These are phyloP conservation scores for Fusarium brachygibbosum DNA, from an alignment of 2,329 filamentous ascomycete genomes.

Conservation along the genomic window DNA sequence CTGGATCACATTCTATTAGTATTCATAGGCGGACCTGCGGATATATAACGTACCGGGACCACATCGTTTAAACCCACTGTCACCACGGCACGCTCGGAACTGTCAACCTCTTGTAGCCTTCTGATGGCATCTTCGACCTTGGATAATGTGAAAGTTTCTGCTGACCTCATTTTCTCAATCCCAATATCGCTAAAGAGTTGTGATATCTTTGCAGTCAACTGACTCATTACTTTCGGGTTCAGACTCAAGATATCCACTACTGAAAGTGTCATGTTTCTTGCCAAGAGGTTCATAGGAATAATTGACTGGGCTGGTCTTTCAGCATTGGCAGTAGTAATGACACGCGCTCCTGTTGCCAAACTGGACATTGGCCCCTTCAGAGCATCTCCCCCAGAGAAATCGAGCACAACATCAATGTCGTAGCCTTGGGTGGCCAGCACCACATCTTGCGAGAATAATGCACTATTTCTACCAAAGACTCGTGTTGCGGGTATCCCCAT, in stretches of 20 bases:
- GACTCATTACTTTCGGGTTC: background rate
- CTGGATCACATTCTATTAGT: background rate
- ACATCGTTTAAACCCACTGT: rapidly evolving
- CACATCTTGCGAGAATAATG: background rate
- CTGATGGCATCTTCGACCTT: background rate
- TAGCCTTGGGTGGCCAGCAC: background rate
- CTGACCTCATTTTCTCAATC: rapidly evolving
- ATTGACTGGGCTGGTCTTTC: too few species aligned
- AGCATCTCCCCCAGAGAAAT: too few species aligned
- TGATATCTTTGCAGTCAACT: background rate
- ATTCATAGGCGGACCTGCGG: too few species aligned
- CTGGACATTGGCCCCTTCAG: too few species aligned
- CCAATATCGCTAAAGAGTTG: background rate
- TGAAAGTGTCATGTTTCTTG: background rate
- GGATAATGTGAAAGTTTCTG: rapidly evolving
- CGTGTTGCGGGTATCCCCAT: rapidly evolving
- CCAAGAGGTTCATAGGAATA: too few species aligned
- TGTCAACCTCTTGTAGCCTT: background rate
- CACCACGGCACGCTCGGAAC: background rate
- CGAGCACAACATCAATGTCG: too few species aligned
- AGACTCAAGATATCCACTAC: background rate
- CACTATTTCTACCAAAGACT: background rate
- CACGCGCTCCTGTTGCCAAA: too few species aligned
- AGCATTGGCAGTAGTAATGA: too few species aligned
- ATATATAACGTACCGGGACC: background rate